Percentiles rank a stretch among this genome's conserved stretches.
Conservation (phyloP, 1,284 basidiomycete species). For the Cutaneotrichosporon cyanovorans region DNA sequence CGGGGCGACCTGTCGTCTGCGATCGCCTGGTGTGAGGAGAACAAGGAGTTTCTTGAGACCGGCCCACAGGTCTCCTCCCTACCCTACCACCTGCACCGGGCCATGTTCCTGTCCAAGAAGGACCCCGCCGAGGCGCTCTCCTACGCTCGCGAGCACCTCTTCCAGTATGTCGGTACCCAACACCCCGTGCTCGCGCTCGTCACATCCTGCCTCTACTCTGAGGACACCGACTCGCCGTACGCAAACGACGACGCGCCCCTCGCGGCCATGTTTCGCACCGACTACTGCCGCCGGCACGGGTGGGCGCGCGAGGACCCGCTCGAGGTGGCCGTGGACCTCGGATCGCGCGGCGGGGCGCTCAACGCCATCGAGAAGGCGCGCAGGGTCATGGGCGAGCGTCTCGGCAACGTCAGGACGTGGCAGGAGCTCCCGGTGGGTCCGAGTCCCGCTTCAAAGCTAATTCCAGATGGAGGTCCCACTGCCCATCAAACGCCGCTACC, state of each 20-base stretch:
- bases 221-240: conserved; percentile 21
- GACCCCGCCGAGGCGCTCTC: conserved; percentile 52
- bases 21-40: conserved; percentile 66
- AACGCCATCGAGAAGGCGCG: conserved; percentile 85
- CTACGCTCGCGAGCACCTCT: conserved; percentile 66
- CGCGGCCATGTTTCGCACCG: conserved; percentile 72
- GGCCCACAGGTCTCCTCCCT: conserved; percentile 61
- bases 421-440: conserved; percentile 76
- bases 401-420: conserved; percentile 82
- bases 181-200: conserved; percentile 76
- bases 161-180: conserved; percentile 60
- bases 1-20: conserved; percentile 63
- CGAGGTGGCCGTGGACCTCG: conserved; percentile 78
- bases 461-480: conserved; percentile 86
- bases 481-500: conserved; percentile 76
- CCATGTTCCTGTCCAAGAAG: conserved; percentile 62
- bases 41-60: conserved; percentile 58
- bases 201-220: conserved; percentile 58
- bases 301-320: conserved; percentile 84
- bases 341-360: conserved; percentile 71
- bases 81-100: conserved; percentile 79
- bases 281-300: conserved; percentile 77
- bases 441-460: background rate
- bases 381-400: conserved; percentile 75
- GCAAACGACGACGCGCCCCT: conserved; percentile 51